These are phyloP conservation scores for Penicillium concentricum DNA, from an alignment of 2,329 filamentous ascomycete species.

Conservation along the genomic window DNA sequence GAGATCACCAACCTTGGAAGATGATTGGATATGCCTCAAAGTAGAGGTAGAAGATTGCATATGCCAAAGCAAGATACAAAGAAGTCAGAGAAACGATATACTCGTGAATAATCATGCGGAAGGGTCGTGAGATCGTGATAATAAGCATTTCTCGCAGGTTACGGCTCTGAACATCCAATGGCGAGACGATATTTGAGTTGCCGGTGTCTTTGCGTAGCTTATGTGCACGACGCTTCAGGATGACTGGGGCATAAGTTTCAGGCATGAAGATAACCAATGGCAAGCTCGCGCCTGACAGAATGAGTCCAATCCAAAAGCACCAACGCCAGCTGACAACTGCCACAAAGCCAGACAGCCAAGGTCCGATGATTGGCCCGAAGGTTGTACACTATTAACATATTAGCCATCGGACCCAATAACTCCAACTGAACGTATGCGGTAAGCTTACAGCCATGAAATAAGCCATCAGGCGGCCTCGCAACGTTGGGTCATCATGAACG, in stretches of 20 bases:
- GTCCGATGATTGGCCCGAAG: slow-evolving; percentile 45
- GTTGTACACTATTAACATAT: slow-evolving; percentile 32
- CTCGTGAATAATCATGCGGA: slow-evolving; percentile 70
- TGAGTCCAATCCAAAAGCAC: slow-evolving; percentile 62
- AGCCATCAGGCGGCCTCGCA: slow-evolving; percentile 42
- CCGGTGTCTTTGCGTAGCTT: slow-evolving; percentile 59
- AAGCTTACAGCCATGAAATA: slow-evolving; percentile 43
- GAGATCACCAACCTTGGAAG: slow-evolving; percentile 50
- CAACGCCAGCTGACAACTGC: slow-evolving; percentile 47
- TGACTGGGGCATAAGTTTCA: slow-evolving; percentile 62
- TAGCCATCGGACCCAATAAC: slow-evolving; percentile 2
- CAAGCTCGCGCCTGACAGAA: slow-evolving; percentile 56
- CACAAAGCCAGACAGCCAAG: slow-evolving; percentile 49
- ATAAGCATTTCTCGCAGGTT: slow-evolving; percentile 45
- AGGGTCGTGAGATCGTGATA: slow-evolving; percentile 67
- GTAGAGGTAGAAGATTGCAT: slow-evolving; percentile 69
- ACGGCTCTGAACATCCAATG: slow-evolving; percentile 63
- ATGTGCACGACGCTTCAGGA: slow-evolving; percentile 58
- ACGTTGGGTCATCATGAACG: slow-evolving; percentile 46
- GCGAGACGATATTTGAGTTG: slow-evolving; percentile 55
- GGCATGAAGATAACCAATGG: slow-evolving; percentile 61
- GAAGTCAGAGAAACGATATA: slow-evolving; percentile 70
- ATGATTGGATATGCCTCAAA: slow-evolving; percentile 73
- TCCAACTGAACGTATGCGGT: neutral
- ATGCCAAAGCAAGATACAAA: slow-evolving; percentile 68